Conservation (phyloP, 768 basidiomycete species). For the Holtermannia corniformis region DNA sequence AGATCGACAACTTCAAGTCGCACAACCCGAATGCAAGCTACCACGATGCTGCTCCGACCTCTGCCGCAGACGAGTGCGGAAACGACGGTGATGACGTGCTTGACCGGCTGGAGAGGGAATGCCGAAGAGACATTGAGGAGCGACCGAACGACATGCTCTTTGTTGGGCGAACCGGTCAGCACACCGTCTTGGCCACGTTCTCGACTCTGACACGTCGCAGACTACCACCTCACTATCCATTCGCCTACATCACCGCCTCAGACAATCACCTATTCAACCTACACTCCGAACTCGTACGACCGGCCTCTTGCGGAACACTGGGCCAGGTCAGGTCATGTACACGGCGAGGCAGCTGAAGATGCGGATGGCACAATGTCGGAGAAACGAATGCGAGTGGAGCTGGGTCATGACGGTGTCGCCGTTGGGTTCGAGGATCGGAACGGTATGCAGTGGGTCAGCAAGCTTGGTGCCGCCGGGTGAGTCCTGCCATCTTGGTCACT, state of each 20-base stretch:
- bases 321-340: constrained; percentile 59
- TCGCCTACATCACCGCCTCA: constrained; percentile 53
- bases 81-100: constrained; percentile 38
- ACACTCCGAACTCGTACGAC: constrained; percentile 86
- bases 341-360: constrained; percentile 2
- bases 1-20: constrained; percentile 33
- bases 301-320: constrained; percentile 62
- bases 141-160: constrained; percentile 44
- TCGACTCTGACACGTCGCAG: too few species aligned
- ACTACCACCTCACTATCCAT: constrained; percentile 78
- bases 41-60: constrained; percentile 7
- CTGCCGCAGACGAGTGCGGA: constrained; percentile 26
- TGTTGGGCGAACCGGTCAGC: constrained; percentile 69
- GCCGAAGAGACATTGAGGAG: constrained; percentile 20
- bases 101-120: constrained; percentile 54
- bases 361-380: constrained; percentile 1
- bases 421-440: constrained; percentile 34
- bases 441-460: constrained; percentile 31
- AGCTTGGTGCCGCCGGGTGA: constrained; percentile 54
- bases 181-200: too few species aligned
- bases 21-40: constrained; percentile 14
- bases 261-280: constrained; percentile 79
- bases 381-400: constrained; percentile 29
- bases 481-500: constrained; percentile 41
- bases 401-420: constrained; percentile 35